phyloP scores from a whole-genome alignment of 1,284 basidiomycete species.

The Leccinum pseudoinsigne region DNA sequence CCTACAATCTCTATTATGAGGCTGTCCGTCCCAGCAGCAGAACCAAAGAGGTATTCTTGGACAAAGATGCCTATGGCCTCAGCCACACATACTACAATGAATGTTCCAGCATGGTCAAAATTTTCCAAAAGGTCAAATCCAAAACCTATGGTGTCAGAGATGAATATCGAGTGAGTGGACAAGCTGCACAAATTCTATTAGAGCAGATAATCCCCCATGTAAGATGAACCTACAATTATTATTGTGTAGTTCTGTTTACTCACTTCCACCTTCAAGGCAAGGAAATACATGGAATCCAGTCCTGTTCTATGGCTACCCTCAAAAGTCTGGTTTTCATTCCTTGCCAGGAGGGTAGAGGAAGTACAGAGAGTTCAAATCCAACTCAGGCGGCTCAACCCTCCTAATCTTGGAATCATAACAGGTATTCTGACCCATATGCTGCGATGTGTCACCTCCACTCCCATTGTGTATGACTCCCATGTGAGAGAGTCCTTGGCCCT shows the following conservation, averaged over 20 bases:
- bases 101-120: not conserved
- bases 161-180: constrained; percentile 9
- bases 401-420: constrained; percentile 13
- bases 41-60: no score
- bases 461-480: constrained; percentile 9
- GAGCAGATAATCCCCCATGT: no score
- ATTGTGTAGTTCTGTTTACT: no score
- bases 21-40: no score
- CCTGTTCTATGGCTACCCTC: no score
- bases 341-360: no score
- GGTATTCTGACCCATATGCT: constrained; percentile 17
- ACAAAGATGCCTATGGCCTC: no score
- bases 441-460: not conserved
- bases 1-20: no score
- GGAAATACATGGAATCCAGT: no score
- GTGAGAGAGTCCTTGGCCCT: constrained; percentile 13
- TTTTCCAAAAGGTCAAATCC: not conserved
- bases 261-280: not conserved
- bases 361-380: not conserved
- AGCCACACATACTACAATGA: not conserved
- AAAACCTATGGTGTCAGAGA: constrained; percentile 12
- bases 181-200: constrained; percentile 1
- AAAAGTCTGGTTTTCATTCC: no score
- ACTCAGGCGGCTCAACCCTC: not conserved
- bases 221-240: no score